phyloP scores from a whole-genome alignment of 164 flowering plant species.

The Euptelea pleiosperma region DNA sequence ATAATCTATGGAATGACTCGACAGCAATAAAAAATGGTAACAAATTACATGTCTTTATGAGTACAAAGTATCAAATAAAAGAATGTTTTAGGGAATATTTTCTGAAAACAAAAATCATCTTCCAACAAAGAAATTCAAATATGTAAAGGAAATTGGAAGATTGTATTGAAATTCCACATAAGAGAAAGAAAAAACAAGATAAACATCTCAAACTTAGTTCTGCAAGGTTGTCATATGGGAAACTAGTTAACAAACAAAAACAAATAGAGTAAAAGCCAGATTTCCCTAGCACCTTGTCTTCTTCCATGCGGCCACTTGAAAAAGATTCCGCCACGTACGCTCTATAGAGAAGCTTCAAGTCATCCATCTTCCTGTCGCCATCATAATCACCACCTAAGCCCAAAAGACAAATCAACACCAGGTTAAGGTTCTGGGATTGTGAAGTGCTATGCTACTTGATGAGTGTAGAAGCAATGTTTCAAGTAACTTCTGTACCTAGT shows the following conservation, averaged over 20 bases:
- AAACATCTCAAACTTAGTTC: neutral
- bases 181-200: too few species aligned
- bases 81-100: too few species aligned
- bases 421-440: neutral
- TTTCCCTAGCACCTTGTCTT: slow-evolving; percentile 53
- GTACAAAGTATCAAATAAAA: too few species aligned
- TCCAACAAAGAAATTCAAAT: too few species aligned
- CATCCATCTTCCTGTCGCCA: slow-evolving; percentile 73
- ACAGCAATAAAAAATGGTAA: too few species aligned
- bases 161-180: too few species aligned
- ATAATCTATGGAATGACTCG: too few species aligned
- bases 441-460: neutral
- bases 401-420: slow-evolving; percentile 11
- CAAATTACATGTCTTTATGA: too few species aligned
- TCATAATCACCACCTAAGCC: slow-evolving; percentile 90
- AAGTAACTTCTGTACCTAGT: slow-evolving; percentile 43
- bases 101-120: too few species aligned
- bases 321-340: slow-evolving; percentile 71
- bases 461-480: slow-evolving; percentile 9
- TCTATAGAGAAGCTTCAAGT: slow-evolving; percentile 83
- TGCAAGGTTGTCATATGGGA: neutral
- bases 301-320: slow-evolving; percentile 73
- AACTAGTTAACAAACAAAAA: slow-evolving; percentile 2
- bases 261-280: neutral
- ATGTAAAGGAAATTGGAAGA: too few species aligned